phyloP scores from a whole-genome alignment of 2,329 filamentous ascomycete species.

The Myriangium duriaei region DNA sequence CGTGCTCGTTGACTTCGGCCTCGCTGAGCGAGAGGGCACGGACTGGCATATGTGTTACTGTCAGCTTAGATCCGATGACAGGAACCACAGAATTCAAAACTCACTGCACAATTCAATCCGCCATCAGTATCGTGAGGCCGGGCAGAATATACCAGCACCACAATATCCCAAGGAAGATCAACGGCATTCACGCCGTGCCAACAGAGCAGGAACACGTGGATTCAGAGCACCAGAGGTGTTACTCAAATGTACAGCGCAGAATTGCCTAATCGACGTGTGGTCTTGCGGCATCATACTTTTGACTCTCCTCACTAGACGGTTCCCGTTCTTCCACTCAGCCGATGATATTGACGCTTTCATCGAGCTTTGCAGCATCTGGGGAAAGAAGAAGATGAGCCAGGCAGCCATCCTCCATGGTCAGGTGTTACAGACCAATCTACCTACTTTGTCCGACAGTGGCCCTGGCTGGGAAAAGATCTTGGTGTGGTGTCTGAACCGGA shows the following conservation, averaged over 20 bases:
- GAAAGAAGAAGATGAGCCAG: conserved; percentile 67
- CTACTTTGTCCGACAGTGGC: conserved; percentile 73
- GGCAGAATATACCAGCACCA: conserved; percentile 26
- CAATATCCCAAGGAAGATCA: conserved; percentile 86
- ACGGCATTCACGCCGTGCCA: conserved; percentile 76
- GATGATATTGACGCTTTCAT: conserved; percentile 97
- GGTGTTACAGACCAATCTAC: conserved; percentile 84
- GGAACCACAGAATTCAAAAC: conserved; percentile 45
- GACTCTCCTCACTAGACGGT: conserved; percentile 83
- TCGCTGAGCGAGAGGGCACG: conserved; percentile 63
- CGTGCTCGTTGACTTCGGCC: conserved; percentile 96
- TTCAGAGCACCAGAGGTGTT: conserved; percentile 95
- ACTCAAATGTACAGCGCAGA: conserved; percentile 93
- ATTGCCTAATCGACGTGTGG: conserved; percentile 89
- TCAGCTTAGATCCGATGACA: conserved; percentile 49
- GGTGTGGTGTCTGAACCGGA: conserved; percentile 77
- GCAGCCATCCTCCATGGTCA: conserved; percentile 78
- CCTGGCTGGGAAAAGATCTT: conserved; percentile 89
- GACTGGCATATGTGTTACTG: conserved; percentile 77
- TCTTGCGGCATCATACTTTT: conserved; percentile 91
- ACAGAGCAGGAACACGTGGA: conserved; percentile 85
- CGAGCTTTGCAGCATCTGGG: conserved; percentile 93
- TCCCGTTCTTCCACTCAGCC: conserved; percentile 98
- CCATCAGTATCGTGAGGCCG: conserved; percentile 11
- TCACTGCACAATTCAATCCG: conserved; percentile 39